Percentiles rank a stretch among this genome's conserved stretches.
Evolutionary conservation across 164 flowering plant genomes (phyloP).

Genomic region (Stephania yunnanensis): DNA sequence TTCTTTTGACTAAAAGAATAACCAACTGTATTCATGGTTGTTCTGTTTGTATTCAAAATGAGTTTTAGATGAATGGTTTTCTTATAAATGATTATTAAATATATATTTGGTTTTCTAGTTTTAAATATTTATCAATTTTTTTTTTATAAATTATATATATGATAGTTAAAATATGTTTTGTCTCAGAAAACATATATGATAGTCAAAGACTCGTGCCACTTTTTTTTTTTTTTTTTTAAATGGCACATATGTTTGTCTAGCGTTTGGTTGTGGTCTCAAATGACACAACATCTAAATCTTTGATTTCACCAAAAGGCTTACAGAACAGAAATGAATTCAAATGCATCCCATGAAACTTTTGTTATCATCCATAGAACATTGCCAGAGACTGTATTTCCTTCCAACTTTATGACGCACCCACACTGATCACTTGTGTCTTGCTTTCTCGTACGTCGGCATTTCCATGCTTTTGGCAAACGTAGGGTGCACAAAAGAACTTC

Average conservation of each 20-base stretch:
- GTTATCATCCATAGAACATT: not conserved
- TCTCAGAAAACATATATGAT: too few relatives aligned
- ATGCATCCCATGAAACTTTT: not conserved
- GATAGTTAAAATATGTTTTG: too few relatives aligned
- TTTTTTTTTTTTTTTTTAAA: too few relatives aligned
- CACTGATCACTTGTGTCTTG: not conserved
- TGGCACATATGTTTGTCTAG: not conserved
- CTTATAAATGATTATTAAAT: too few relatives aligned
- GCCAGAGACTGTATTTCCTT: not conserved
- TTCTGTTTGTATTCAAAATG: too few relatives aligned
- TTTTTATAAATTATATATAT: too few relatives aligned
- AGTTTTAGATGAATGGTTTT: too few relatives aligned
- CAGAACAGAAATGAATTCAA: not conserved
- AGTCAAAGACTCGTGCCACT: too few relatives aligned
- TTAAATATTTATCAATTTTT: too few relatives aligned
- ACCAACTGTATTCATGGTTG: too few relatives aligned
- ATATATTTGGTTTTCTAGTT: too few relatives aligned
- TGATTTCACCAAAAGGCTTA: not conserved
- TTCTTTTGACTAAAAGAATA: too few relatives aligned
- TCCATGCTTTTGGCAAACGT: not conserved
- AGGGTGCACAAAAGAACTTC: not conserved
- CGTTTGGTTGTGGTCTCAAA: not conserved
- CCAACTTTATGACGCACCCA: not conserved
- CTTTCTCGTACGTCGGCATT: not conserved
- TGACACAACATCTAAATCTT: not conserved